Conservation (phyloP, 805 yeast species). For the Ogataea corticis region DNA sequence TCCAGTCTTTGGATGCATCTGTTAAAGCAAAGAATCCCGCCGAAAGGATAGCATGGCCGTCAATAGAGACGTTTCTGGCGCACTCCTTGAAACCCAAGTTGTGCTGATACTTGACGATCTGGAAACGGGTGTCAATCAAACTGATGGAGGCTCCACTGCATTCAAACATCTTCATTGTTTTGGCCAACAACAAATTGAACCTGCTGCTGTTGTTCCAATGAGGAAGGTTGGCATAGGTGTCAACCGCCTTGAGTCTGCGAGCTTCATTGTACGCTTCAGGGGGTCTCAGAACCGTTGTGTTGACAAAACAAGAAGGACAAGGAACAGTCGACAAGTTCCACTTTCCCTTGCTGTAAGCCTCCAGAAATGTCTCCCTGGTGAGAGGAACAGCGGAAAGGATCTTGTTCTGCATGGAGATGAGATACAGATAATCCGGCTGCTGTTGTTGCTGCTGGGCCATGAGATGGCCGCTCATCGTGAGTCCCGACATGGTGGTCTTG, state of each 20-base stretch:
- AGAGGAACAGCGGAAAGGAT: constrained; percentile 35
- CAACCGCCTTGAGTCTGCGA: constrained; percentile 45
- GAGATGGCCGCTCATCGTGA: constrained; percentile 4
- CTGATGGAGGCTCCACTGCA: constrained; percentile 60
- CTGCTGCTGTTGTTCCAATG: constrained; percentile 50
- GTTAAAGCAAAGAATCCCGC: constrained; percentile 51
- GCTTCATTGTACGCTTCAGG: constrained; percentile 59
- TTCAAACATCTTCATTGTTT: constrained; percentile 42
- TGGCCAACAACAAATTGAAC: constrained; percentile 40
- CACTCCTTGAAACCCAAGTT: constrained; percentile 50
- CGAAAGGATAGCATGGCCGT: constrained; percentile 68
- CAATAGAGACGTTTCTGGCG: constrained; percentile 59
- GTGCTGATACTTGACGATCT: constrained; percentile 49
- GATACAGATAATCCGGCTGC: constrained; percentile 11
- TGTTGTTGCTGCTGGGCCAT: constrained; percentile 5
- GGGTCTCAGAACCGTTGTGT: constrained; percentile 51
- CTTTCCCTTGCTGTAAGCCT: constrained; percentile 55
- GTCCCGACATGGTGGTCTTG: constrained; percentile 1
- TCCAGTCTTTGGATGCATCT: constrained; percentile 72
- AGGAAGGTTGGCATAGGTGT: constrained; percentile 36
- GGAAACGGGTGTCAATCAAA: constrained; percentile 49
- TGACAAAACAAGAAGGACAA: constrained; percentile 54
- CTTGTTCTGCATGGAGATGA: constrained; percentile 19
- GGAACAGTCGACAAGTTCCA: constrained; percentile 56
- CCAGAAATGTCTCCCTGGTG: constrained; percentile 55